phyloP scores from a whole-genome alignment of 106 monocot species.

The Posidonia australis region DNA sequence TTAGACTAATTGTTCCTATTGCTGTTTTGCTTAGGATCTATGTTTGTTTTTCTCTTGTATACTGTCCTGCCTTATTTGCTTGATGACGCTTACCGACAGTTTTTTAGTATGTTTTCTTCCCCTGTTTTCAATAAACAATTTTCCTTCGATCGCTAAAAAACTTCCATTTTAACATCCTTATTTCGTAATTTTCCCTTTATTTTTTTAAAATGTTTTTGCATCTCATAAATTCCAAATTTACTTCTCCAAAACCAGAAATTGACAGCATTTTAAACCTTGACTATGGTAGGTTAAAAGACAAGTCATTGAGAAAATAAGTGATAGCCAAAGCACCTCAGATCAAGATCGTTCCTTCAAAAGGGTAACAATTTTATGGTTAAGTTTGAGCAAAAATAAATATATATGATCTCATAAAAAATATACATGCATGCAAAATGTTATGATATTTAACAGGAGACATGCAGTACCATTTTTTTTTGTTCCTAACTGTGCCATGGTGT shows the following conservation, averaged over 20 bases:
- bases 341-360: slow-evolving; percentile 23
- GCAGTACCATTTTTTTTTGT: neutral
- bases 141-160: too few relatives aligned
- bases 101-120: too few relatives aligned
- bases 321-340: neutral
- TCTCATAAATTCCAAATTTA: neutral
- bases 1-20: too few relatives aligned
- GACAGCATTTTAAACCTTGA: neutral
- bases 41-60: too few relatives aligned
- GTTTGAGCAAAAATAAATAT: neutral
- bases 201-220: neutral
- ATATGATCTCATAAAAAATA: neutral
- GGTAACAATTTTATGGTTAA: slow-evolving; percentile 28
- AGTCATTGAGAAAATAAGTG: neutral
- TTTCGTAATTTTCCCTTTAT: too few relatives aligned
- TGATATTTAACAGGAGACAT: neutral
- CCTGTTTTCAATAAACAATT: too few relatives aligned
- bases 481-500: neutral
- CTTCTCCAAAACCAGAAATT: neutral
- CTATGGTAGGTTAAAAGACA: slow-evolving; percentile 42
- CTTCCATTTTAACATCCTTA: too few relatives aligned
- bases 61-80: too few relatives aligned
- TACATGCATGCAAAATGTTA: neutral
- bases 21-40: too few relatives aligned
- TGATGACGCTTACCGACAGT: too few relatives aligned